Base-by-base conservation (phyloP, 2,329 filamentous ascomycete species). In the Trichoderma atrobrunneum region DNA sequence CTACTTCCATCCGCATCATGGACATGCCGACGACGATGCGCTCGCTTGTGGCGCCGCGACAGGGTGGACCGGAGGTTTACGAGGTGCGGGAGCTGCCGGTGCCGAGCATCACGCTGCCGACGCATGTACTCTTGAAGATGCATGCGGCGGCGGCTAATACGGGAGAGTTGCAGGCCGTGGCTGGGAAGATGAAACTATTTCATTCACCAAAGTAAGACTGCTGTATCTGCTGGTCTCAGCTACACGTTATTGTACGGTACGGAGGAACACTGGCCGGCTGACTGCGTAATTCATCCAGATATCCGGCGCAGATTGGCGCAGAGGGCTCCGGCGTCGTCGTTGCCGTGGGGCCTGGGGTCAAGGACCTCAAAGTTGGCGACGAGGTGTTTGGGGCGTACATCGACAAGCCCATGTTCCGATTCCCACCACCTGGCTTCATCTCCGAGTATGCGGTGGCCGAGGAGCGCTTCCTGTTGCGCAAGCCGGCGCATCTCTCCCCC, bases 41-140 rank as follows among this genome's bases (percentile, higher is more conserved):
- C 72, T 81, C 83, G 7, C 80, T 87, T 48, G 81, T 83, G 16
- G 82, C 83, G 32, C 81, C 78, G 0, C 82, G 79, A 57, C 80
- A 81, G 70, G 81, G 82, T 73, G 74, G 73, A 5, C 85, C 85
- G 0, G 76, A 76, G 0, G 77, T 73, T 10, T 86, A 82, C 72
- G 79, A 83, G 28, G 73, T 87, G 18, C 72, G 76, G 5, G 82
- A 85, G 5, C 70, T 85, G n/a, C 83, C 85, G 0, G 78, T 82
- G 3, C 86, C 86, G 0, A 74, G 74, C n/a, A 84, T 88, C 63
- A 79, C 78, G 3, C 75, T 79, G 7, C 81, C 84, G 1, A 78
- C 83, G 32, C 80, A 87, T 5, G 77, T 88, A 1, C 76, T 88
- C 2, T 72, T 86, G 12, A 77, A 77, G 18, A 78, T 86, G 32